Evolutionary conservation across 2,329 filamentous ascomycete species (phyloP).

Genomic region (Chrysoporthe austroafricana): DNA sequence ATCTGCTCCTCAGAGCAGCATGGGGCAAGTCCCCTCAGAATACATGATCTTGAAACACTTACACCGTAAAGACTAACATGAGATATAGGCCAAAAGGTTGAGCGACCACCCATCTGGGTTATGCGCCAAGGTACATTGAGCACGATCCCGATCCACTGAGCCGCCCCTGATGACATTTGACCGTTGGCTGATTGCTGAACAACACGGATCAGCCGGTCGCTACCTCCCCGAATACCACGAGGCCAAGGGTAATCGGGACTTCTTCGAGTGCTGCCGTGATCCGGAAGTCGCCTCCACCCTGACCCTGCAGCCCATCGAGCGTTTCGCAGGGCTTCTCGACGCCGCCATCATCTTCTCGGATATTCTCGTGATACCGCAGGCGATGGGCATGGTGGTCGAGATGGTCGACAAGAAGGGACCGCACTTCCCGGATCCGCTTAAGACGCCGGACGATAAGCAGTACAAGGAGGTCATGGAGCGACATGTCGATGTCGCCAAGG

Average conservation of each 20-base stretch:
- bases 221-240: constrained; percentile 98
- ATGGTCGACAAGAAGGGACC: constrained; percentile 97
- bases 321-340: constrained; percentile 87
- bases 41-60: neutral
- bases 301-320: constrained; percentile 92
- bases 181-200: constrained; percentile 27
- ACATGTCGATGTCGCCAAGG: constrained; percentile 80
- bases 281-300: constrained; percentile 92
- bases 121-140: constrained; percentile 85
- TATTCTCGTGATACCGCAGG: constrained; percentile 96
- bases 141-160: constrained; percentile 25
- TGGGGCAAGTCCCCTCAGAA: constrained; percentile 64
- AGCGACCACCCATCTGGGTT: constrained; percentile 96
- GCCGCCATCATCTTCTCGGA: constrained; percentile 99
- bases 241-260: constrained; percentile 87
- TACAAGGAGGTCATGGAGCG: constrained; percentile 77
- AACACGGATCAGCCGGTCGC: constrained; percentile 70
- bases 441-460: constrained; percentile 79
- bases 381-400: constrained; percentile 97
- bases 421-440: constrained; percentile 85
- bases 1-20: constrained; percentile 86
- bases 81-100: constrained; percentile 77
- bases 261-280: constrained; percentile 95
- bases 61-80: constrained; percentile 13
- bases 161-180: constrained; percentile 23